Conservation (phyloP, 139 green algal genomes). For the Ettlia oleoabundans region DNA sequence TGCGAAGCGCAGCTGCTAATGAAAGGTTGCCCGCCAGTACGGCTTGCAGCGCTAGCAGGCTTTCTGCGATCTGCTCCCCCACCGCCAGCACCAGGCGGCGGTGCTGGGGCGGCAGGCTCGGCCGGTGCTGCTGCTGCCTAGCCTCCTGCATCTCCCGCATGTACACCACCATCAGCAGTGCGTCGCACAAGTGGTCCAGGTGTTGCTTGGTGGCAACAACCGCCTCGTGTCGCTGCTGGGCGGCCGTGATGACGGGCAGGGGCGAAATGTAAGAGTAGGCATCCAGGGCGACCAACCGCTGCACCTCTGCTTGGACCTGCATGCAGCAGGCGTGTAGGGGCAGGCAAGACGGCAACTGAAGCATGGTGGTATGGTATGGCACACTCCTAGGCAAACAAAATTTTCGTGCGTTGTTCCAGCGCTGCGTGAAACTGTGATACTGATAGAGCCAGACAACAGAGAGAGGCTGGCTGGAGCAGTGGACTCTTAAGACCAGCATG, state of each 20-base stretch:
- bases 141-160: background rate
- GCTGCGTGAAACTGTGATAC: no score
- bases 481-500: no score
- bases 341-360: background rate
- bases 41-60: conserved; percentile 5
- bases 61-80: background rate
- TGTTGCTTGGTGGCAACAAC: background rate
- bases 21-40: background rate
- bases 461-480: no score
- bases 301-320: background rate
- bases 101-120: background rate
- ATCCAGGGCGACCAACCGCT: background rate
- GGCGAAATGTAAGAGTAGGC: background rate
- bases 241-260: background rate
- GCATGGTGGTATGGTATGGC: background rate
- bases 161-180: background rate
- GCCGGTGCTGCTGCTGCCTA: background rate
- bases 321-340: background rate
- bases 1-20: background rate
- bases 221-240: background rate
- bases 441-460: no score
- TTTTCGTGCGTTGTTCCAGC: no score
- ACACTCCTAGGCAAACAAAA: background rate
- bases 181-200: background rate
- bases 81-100: no score